Evolutionary conservation across 306 rosid species (phyloP).

Genomic region (Quercus cerris): DNA sequence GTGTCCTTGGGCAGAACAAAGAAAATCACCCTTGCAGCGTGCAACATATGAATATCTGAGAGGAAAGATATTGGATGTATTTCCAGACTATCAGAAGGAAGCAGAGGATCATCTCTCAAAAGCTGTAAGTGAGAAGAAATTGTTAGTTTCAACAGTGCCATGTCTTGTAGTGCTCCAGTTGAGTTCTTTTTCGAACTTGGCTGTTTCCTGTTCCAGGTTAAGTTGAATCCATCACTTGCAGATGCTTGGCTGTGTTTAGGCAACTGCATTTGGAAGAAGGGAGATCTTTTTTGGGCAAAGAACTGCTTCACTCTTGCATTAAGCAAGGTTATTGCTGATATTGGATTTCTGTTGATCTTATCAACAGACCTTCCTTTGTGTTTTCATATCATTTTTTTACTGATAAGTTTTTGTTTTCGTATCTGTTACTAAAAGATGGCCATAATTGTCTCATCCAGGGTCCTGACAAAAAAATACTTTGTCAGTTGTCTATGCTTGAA

Average conservation of each 20-base stretch:
- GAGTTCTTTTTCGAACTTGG: constrained; percentile 13
- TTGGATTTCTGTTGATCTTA: constrained; percentile 8
- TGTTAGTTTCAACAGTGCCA: constrained; percentile 9
- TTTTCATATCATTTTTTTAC: neutral
- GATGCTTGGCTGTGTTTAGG: constrained; percentile 99
- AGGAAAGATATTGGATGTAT: no score
- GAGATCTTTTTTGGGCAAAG: constrained; percentile 78
- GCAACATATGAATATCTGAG: no score
- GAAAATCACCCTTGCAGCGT: no score
- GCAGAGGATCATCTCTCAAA: no score
- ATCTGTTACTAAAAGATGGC: constrained; percentile 18
- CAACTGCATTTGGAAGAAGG: constrained; percentile 97
- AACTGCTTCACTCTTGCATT: constrained; percentile 81
- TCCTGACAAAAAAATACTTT: constrained; percentile 72
- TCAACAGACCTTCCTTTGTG: neutral
- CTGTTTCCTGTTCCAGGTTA: constrained; percentile 58
- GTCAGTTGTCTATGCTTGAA: constrained; percentile 93
- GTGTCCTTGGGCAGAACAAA: constrained; percentile 39
- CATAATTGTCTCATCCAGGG: constrained; percentile 46
- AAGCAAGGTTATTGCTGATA: constrained; percentile 56
- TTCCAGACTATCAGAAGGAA: no score
- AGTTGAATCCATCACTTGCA: constrained; percentile 88
- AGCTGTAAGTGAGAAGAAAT: no score
- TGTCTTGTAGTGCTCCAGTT: constrained; percentile 22
- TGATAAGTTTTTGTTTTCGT: constrained; percentile 7